Evolutionary conservation across 768 basidiomycete genomes (phyloP), one percentile per base, ranked within the genome.

Genomic region (Macrolepiota fuliginosa): DNA sequence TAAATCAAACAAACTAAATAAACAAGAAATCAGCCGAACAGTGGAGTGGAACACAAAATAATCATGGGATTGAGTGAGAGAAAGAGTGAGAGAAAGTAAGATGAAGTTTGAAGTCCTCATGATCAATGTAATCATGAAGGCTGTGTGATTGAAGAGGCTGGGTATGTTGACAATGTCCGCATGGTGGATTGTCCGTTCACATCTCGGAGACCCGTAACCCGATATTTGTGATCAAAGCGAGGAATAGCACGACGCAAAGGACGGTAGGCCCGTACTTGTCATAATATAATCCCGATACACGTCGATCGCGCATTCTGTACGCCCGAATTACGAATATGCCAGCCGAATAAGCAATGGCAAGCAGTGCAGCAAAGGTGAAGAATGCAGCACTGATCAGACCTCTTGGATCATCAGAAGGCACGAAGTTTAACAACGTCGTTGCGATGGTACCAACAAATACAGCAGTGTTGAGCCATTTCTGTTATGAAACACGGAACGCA

Each of bases 391-490:
- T 90, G 66, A 97, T 87, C 25, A 98, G 82, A 2, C 95, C 96
- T 12, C 80, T 78, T 52, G 83, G 78, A 74, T 94, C 89, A 40
- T 89, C 77, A 12, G 90, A 76, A 53, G 86, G 80, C 47, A 89
- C 77, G 68, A 98, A 98, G 76, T 96, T 95, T 50, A 95, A 82
- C 53, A 96, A 81, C 22, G 92, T 89, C 42, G 95, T 94, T 19
- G 95, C 93, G 65, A 97, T 94, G 12, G 90, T 85, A 39, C 92
- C 92, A 64, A 95, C 87, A 69, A 96, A 85, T 55, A 97, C 91
- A 0, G 91, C 84, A 65, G 88, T 92, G 68, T 92, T 87, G 46
- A 95, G 78, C 94, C 94, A 96, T 84, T 88, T 91, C 92, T 96
- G 72, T 22, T 32, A 19, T 46, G 53, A 37, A 37, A 49, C 29